Evolutionary conservation across 768 basidiomycete species (phyloP), one percentile per base, ranked within the genome.

Genomic region (Mycena latifolia): DNA sequence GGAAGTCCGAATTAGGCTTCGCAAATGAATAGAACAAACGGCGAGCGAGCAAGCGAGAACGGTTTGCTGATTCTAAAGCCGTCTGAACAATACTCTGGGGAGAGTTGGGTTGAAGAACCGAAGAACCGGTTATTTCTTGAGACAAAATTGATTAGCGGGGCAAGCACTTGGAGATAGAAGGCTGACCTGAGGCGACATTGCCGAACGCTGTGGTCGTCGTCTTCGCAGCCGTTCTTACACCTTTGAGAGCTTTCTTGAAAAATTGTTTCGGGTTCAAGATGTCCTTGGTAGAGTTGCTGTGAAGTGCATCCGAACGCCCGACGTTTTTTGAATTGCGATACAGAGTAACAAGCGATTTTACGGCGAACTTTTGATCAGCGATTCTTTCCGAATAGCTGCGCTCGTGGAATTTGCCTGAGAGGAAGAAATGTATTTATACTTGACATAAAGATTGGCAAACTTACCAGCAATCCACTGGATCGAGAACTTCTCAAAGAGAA

Each of bases 61-160:
- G 95, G 79, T 93, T 94, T 1, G 91, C 86, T 1, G 91, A 92
- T 66, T 88, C 85, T 20, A 98, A 79, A 6, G 93, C 92, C 7
- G 88, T 89, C 70, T 91, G 88, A 47, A 96, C 92, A 79, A 92
- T 88, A 27, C 91, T 90, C 73, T 88, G 87, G 0, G 93, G 92
- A 1, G 92, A 93, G 74, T 96, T 95, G 45, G 95, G 95, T 75
- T 96, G 94, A 24, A 96, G 78, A n/a, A 96, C 86, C 41, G 89
- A 90, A 64, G 88, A 89, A 52, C 63, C 65, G 54, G 65, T 54
- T 22, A 63, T 69, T 63, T 69, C 69, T 60, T 3, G 5, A 10
- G 5, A 53, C 11, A 24, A 5, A 10, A 22, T 46, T 7, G 17
- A 12, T 33, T 50, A 45, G 9, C 11, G 12, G 14, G 24, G 24